Evolutionary conservation across 768 basidiomycete species (phyloP), one percentile per base, ranked within the genome.

Genomic region (Nidularia pulvinata): DNA sequence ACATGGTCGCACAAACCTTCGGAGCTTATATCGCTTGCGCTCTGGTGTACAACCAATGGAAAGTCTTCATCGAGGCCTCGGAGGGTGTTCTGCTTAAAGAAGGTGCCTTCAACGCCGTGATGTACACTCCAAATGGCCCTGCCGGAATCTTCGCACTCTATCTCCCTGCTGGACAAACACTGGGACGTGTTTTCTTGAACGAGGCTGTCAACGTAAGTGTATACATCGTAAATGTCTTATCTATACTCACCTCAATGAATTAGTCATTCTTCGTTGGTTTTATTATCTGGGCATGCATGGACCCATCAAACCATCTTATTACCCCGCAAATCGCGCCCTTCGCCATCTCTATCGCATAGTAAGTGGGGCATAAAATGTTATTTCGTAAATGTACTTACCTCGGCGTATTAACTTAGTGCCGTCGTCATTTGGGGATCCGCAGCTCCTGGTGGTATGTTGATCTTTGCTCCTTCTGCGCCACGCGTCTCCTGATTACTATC

Each of bases 371-470:
- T 13, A 14, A 34, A 7, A 14, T 35, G 16, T 19, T 13, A n/a
- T 25, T 25, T 25, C 25, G 25, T 25, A n/a, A 36, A 19, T 11
- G 33, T 36, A 36, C 14, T 43, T 49, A 59, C 45, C 25, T 19
- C 48, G 22, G 6, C 6, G 16, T 47, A 37, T 19, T 25, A 25
- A 25, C 25, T n/a, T 52, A 88, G 86, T 59, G 81, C 71, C 46
- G 68, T 76, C 39, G 74, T 76, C 37, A 77, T 88, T 54, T 88
- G 86, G 85, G 82, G 85, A 37, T 89, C 72, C 62, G 70, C 80
- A 4, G 69, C 78, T 2, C 70, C 75, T 35, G 78, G 79, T 22
- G 65, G 84, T 84, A 59, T 61, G 72, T 62, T 25, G 25, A 25
- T 25, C 25, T 25, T 25, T 25, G 25, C 25, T 25, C 25, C 25